Base-by-base conservation (phyloP, 2,329 filamentous ascomycete genomes). In the Colletotrichum nymphaeae region DNA sequence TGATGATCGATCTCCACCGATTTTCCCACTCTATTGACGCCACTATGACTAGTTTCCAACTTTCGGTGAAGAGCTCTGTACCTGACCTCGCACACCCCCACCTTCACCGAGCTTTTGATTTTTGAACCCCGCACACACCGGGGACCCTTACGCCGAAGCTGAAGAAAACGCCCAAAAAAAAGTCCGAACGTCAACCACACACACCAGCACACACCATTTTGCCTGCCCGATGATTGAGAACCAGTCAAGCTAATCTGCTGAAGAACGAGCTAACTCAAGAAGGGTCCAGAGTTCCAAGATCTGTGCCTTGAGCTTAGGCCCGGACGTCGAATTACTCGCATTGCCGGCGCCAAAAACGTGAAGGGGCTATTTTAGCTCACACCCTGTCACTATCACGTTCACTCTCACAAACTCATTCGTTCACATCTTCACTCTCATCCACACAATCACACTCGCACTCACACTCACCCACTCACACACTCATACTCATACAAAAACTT, bases 81-180 rank as follows among this genome's bases (percentile, higher is more conserved):
- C 37, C 37, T 12, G 12, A 55, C 16, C 19, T 49, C 16, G 4
- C 42, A 49, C 42, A n/a, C 35, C 70, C 59, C 65, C 42, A 73
- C 70, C 59, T 69, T 60, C 46, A 65, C 60, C 66, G 37, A 42
- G 37, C 37, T 42, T 63, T 63, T 42, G 58, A 59, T 28, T 64
- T 72, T 42, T 6, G 30, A 55, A 73, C 70, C 69, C 69, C 69
- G 69, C 69, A 72, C 52, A 28, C 8, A 11, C 37, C 37, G 14
- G 37, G 16, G 30, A 28, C 32, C 19, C 37, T 46, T 37, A 57
- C 32, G n/a, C 37, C 56, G 55, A 57, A 49, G 30, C 56, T 52
- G 37, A 52, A 55, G 11, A 42, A 42, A 42, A 42, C 37, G 37
- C 37, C 42, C 16, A 49, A 49, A 58, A 32, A 32, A 63, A 72